Evolutionary conservation across 345 rosid genomes (phyloP), one percentile per base, ranked within the genome.

Genomic region (Triadica sebifera): DNA sequence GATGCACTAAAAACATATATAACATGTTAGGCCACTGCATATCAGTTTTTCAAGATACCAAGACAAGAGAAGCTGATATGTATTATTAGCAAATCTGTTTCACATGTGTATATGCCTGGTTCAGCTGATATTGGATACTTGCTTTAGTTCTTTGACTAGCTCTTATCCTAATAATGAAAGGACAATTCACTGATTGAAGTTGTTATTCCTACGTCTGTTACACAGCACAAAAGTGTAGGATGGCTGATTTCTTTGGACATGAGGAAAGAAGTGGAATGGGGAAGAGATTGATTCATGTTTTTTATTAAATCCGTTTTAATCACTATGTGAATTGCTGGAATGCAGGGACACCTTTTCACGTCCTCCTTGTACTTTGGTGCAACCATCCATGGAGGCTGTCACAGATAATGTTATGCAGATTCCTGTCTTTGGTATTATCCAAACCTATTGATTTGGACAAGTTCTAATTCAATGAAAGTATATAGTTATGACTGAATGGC

Each of bases 271-370:
- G 1, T 37, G 67, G 67, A n/a, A 19, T 34, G 41, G 41, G 39
- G 41, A 10, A 10, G 47, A 51, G 5, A 15, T 22, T 63, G 34
- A 46, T 53, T 58, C 73, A 43, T 64, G 53, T 29, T 34, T 24
- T 49, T 29, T 29, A 38, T 57, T 71, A 56, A 38, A 19, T 20
- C 59, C 9, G 43, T 16, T 62, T 50, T 67, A 24, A 69, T 50
- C 29, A 43, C 22, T 22, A 7, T 73, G 68, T 72, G 72, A 12
- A 72, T 86, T 77, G 71, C 59, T 82, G 65, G 41, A 79, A 79
- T 89, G 85, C 89, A 95, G 99, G 93, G 98, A 95, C 80, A 89
- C 91, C 20, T 95, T 89, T 73, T 85, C 93, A 24, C 91, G 86
- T 43, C 94, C 90, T 81, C 93, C 97, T 10, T 86, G 96, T 81